Conservation (phyloP, 805 yeast species). For the Lipomyces yamadae region DNA sequence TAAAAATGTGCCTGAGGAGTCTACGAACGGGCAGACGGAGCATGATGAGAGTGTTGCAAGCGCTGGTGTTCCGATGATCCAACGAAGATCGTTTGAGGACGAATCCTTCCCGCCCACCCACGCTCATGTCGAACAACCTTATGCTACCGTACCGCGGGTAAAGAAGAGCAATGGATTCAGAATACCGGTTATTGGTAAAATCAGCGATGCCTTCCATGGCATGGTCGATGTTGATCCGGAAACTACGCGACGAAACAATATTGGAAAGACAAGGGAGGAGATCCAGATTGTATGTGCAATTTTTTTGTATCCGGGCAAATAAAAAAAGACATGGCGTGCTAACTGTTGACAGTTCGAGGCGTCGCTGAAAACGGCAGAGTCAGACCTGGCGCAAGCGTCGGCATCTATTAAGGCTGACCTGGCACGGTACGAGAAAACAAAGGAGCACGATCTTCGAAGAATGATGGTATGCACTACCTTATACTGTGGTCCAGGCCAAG, state of each 20-base stretch:
- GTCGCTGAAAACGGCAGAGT: slow-evolving; percentile 58
- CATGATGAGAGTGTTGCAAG: slow-evolving; percentile 13
- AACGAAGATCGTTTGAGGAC: slow-evolving; percentile 22
- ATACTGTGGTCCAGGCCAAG: background rate
- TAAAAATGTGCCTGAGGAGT: background rate
- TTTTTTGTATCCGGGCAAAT: background rate
- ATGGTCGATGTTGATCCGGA: slow-evolving; percentile 72
- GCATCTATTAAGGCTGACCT: slow-evolving; percentile 52
- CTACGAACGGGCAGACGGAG: background rate
- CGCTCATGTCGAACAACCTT: slow-evolving; percentile 21
- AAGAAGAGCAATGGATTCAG: slow-evolving; percentile 51
- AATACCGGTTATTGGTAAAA: slow-evolving; percentile 58
- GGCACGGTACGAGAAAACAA: slow-evolving; percentile 54
- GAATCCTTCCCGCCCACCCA: slow-evolving; percentile 39
- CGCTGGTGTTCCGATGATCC: background rate
- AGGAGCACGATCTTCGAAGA: slow-evolving; percentile 56
- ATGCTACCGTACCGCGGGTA: slow-evolving; percentile 31
- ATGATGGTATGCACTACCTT: slow-evolving; percentile 47
- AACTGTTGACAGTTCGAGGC: slow-evolving; percentile 44
- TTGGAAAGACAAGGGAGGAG: slow-evolving; percentile 52
- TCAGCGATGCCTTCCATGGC: slow-evolving; percentile 60
- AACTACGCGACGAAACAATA: slow-evolving; percentile 59
- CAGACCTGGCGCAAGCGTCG: slow-evolving; percentile 57
- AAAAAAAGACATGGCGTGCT: background rate
- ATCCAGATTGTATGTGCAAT: slow-evolving; percentile 43